Percentiles rank a stretch among this genome's conserved stretches.
phyloP scores from a whole-genome alignment of 2,329 filamentous ascomycete species.

The Aplosporella prunicola region DNA sequence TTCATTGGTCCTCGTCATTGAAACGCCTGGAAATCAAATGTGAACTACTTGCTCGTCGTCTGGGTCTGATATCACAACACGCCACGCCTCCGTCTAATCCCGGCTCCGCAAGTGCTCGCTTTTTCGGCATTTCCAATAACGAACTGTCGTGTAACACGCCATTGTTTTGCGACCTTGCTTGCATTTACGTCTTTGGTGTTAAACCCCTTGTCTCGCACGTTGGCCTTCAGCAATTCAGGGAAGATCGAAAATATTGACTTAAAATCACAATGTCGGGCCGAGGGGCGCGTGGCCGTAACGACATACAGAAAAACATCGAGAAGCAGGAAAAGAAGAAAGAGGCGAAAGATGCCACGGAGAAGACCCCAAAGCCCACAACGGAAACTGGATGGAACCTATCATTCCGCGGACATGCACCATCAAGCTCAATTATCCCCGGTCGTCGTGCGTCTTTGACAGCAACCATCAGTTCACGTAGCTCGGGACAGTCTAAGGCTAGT shows the following conservation, averaged over 20 bases:
- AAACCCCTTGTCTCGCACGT: no score
- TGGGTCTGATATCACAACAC: no score
- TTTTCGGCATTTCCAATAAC: no score
- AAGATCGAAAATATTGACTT: not conserved
- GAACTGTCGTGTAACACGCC: no score
- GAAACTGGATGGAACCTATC: conserved; percentile 8
- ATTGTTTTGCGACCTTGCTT: no score
- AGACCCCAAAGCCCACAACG: conserved; percentile 7
- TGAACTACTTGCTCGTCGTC: no score
- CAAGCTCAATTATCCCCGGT: not conserved
- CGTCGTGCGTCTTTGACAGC: conserved; percentile 3
- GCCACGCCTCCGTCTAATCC: no score
- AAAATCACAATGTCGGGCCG: conserved; percentile 28
- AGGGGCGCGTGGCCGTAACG: conserved; percentile 31
- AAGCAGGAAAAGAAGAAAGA: conserved; percentile 30
- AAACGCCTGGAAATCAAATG: no score
- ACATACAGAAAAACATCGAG: conserved; percentile 29
- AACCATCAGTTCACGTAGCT: conserved; percentile 19
- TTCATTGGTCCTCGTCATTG: no score
- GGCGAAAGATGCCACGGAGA: conserved; percentile 22
- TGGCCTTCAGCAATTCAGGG: no score
- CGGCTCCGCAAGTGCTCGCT: no score
- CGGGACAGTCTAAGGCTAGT: conserved; percentile 13
- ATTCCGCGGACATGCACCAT: not conserved
- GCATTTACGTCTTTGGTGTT: no score